Conservation (phyloP, 179 eudicot genomes). For the Carnegiea gigantea region DNA sequence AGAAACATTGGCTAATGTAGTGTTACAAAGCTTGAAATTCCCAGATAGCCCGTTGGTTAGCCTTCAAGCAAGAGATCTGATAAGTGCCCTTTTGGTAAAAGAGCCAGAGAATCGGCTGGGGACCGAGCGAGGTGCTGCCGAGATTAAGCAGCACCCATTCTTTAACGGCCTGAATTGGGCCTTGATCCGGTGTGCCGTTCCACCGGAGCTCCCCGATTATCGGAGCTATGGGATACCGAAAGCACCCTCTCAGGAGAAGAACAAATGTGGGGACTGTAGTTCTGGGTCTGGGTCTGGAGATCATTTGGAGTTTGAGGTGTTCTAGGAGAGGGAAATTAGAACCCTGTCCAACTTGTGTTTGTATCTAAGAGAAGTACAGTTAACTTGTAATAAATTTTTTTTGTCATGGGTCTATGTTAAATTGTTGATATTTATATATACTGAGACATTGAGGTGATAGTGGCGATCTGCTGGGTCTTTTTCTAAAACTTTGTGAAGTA, state of each 20-base stretch:
- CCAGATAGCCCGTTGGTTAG: conserved; percentile 71
- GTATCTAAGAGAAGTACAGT: conserved; percentile 3
- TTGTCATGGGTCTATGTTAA: conserved; percentile 4
- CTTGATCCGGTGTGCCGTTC: conserved; percentile 66
- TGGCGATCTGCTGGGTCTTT: neutral
- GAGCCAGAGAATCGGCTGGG: conserved; percentile 51
- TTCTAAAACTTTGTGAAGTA: neutral
- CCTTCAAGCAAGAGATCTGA: conserved; percentile 52
- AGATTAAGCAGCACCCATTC: conserved; percentile 47
- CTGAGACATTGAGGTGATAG: neutral
- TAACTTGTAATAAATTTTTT: conserved; percentile 2
- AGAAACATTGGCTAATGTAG: conserved; percentile 79
- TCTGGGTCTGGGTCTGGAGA: conserved; percentile 40
- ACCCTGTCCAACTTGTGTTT: neutral
- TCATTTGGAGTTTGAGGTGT: conserved; percentile 72
- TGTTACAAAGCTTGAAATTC: conserved; percentile 61
- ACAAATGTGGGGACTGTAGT: conserved; percentile 40
- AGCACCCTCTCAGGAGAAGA: conserved; percentile 32
- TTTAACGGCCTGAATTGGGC: conserved; percentile 86
- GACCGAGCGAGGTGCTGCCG: conserved; percentile 55
- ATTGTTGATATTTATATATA: neutral
- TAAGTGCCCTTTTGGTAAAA: conserved; percentile 39
- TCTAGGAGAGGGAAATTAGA: conserved; percentile 25
- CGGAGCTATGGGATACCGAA: conserved; percentile 31
- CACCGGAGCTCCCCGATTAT: conserved; percentile 67